These are phyloP conservation scores for Diaporthe australafricana DNA, from an alignment of 2,329 filamentous ascomycete genomes.

Conservation along the genomic window DNA sequence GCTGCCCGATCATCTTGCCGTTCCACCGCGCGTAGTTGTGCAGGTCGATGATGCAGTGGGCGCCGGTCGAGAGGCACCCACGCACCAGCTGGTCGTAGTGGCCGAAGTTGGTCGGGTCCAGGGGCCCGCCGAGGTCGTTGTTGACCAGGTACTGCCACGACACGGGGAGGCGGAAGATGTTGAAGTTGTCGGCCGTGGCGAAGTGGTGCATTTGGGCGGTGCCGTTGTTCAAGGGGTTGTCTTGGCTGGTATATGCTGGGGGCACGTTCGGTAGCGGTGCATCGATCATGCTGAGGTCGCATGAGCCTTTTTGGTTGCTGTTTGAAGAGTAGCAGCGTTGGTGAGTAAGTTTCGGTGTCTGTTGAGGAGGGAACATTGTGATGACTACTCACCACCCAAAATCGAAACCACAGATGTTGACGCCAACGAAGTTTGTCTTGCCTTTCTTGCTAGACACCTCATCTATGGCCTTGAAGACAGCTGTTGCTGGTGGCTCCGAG, in stretches of 20 bases:
- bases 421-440: constrained; percentile 40
- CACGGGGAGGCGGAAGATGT: constrained; percentile 66
- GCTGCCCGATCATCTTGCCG: constrained; percentile 70
- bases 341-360: neutral
- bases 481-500: neutral
- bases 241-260: neutral
- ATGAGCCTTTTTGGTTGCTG: constrained; percentile 11
- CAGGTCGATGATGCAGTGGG: constrained; percentile 60
- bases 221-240: constrained; percentile 40
- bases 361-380: too few relatives aligned
- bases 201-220: constrained; percentile 67
- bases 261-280: neutral
- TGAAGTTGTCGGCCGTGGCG: constrained; percentile 62
- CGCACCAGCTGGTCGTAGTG: constrained; percentile 62
- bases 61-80: constrained; percentile 59
- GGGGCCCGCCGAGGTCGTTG: constrained; percentile 53
- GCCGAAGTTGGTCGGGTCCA: constrained; percentile 54
- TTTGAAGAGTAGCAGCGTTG: neutral
- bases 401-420: constrained; percentile 61
- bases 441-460: too few relatives aligned
- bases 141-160: constrained; percentile 65
- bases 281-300: neutral
- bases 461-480: too few relatives aligned
- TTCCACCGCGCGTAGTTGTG: constrained; percentile 45
- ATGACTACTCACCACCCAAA: constrained; percentile 50